Evolutionary conservation across 108 stramenopile species (phyloP).

Genomic region (Cylindrotheca fusiformis): DNA sequence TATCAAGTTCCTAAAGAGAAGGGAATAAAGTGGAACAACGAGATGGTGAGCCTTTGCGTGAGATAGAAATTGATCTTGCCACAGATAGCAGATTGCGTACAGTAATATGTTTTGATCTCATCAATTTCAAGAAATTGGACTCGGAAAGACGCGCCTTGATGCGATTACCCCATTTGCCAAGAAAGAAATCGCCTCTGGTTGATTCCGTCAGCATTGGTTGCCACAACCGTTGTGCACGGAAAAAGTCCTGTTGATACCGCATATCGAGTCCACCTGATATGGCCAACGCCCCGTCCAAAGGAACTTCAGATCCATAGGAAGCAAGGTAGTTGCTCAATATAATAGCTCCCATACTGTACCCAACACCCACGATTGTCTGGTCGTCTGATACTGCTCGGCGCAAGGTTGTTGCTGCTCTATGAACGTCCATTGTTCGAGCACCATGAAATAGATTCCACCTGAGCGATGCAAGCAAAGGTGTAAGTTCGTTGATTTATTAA

Average conservation of each 20-base stretch:
- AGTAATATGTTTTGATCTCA: slow-evolving; percentile 64
- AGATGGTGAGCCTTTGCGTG: background rate
- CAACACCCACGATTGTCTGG: slow-evolving; percentile 71
- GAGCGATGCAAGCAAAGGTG: background rate
- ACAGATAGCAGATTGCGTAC: slow-evolving; percentile 22
- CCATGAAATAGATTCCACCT: slow-evolving; percentile 85
- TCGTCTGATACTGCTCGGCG: slow-evolving; percentile 39
- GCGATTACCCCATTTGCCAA: slow-evolving; percentile 70
- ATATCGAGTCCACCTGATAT: slow-evolving; percentile 86
- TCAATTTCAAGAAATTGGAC: slow-evolving; percentile 49
- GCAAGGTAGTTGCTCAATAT: slow-evolving; percentile 86
- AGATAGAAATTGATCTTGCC: background rate
- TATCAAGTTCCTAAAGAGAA: slow-evolving; percentile 51
- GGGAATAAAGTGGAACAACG: background rate
- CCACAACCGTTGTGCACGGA: slow-evolving; percentile 80
- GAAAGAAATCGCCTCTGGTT: slow-evolving; percentile 55
- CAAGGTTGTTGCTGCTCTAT: slow-evolving; percentile 58
- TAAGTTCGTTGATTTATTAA: background rate
- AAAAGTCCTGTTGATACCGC: slow-evolving; percentile 55
- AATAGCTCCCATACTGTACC: slow-evolving; percentile 87
- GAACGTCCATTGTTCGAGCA: slow-evolving; percentile 80
- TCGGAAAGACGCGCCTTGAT: slow-evolving; percentile 49
- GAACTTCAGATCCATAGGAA: slow-evolving; percentile 56
- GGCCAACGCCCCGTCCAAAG: slow-evolving; percentile 71
- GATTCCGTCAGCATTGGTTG: slow-evolving; percentile 84